Percentiles rank a stretch among this genome's conserved stretches.
Evolutionary conservation across 2,329 filamentous ascomycete genomes (phyloP).

Genomic region (Aureobasidium mangrovei): DNA sequence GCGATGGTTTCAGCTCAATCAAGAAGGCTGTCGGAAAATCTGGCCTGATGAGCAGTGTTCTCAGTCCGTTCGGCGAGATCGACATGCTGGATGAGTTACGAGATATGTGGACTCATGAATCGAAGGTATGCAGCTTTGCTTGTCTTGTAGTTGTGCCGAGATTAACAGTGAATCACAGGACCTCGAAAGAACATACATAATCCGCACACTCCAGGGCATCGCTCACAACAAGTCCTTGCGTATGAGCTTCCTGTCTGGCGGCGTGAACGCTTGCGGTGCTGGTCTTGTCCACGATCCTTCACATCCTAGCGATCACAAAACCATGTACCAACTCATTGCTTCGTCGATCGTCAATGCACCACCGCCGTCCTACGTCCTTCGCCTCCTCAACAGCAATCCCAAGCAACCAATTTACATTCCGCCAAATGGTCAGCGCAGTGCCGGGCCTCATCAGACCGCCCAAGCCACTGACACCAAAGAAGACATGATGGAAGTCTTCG

Average conservation of each 20-base stretch:
- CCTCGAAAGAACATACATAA: conserved; percentile 89
- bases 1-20: conserved; percentile 84
- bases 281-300: conserved; percentile 90
- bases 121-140: conserved; percentile 50
- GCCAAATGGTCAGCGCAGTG: conserved; percentile 66
- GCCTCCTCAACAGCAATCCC: conserved; percentile 81
- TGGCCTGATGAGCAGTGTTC: conserved; percentile 87
- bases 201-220: conserved; percentile 91
- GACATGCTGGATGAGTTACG: conserved; percentile 89
- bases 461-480: conserved; percentile 88
- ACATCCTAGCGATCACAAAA: conserved; percentile 90
- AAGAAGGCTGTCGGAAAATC: conserved; percentile 96
- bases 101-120: conserved; percentile 97
- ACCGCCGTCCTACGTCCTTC: conserved; percentile 75
- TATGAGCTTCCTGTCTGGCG: conserved; percentile 94
- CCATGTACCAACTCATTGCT: conserved; percentile 97
- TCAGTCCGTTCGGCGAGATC: conserved; percentile 94
- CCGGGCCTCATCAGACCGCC: conserved; percentile 19
- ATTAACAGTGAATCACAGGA: conserved; percentile 45
- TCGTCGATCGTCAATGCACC: conserved; percentile 88
- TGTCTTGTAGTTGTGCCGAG: neutral
- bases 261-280: conserved; percentile 82
- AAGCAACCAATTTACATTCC: conserved; percentile 79
- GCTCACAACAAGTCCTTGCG: conserved; percentile 89
- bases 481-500: conserved; percentile 99